Evolutionary conservation across 768 basidiomycete genomes (phyloP), one percentile per base, ranked within the genome.

Genomic region (Phlegmacium glaucopus): DNA sequence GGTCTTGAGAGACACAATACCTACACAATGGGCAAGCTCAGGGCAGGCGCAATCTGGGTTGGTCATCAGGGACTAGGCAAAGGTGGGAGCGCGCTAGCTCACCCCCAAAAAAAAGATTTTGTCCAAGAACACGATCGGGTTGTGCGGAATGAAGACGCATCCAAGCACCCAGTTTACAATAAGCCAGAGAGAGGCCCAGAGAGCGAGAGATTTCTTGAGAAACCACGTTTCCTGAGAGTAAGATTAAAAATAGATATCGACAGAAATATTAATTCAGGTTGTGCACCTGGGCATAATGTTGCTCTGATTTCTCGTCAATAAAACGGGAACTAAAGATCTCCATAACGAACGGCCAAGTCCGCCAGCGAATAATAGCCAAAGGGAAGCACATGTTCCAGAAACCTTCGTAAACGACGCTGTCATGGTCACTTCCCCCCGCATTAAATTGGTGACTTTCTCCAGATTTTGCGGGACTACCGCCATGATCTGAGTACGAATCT

Each of bases 81-180:
- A 16, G 39, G 27, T 30, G 9, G 15, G 10, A 35, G 22, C 25
- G 27, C 22, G 28, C 39, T 27, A 44, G 57, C 52, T 45, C 38
- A 70, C 75, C 51, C 71, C 80, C 59, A 78, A 86, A 56, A 80
- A 73, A 62, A 82, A 84, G 17, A 80, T 69, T 54, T 80, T 75
- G 63, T 90, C 85, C 30, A 76, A 62, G 4, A 76, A 54, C 13
- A 62, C 66, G 26, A 67, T 41, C 29, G 64, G 65, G 10, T 77
- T 75, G 22, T 59, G 61, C 6, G 76, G 69, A 15, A 78, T 68
- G 53, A 83, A 78, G 9, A 72, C 69, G 25, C 72, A 70, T 4
- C 76, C 83, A 34, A 88, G 72, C 15, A 79, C 70, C 87, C 89
- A 90, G 55, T 83, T 88, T 27, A 78, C 54, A 43, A 87, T 68